Base-by-base conservation (phyloP, 768 basidiomycete genomes). In the Leccinellum albellum region DNA sequence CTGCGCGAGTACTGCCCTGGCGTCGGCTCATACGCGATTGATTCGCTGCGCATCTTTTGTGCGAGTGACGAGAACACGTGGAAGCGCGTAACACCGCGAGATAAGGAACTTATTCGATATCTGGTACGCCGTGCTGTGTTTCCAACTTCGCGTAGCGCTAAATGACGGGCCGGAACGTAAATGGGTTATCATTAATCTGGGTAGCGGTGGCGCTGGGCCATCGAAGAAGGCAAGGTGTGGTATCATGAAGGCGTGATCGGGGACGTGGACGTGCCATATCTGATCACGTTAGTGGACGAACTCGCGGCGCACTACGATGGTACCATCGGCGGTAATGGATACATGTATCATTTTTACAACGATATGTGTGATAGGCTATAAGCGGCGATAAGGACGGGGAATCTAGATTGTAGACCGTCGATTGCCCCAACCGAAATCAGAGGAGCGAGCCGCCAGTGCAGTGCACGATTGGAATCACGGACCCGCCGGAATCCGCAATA, bases 181-280 rank as follows among this genome's bases (percentile, higher is more conserved):
- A 37, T 9, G 37, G 37, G 17, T 37, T 37, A 37, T 37, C 37
- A 6, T 12, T 46, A n/a, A 57, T 28, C 28, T 20, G 21, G 32
- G 42, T 56, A 90, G 88, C 82, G 77, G 57, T 90, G 87, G 88
- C 83, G 82, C 67, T 89, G 88, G 88, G 87, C 87, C 1, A 74
- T 76, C 32, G 71, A 76, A 31, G 82, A 84, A 53, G 70, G 74
- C 6, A 77, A 75, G 56, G 64, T 78, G 55, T 87, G 85, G 85
- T 71, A 72, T 28, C 76, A 84, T 0, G 37, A 50, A 7, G 72
- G 64, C 9, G 51, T 75, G 5, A 61, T 77, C 4, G 70, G 76
- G 17, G 61, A 71, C 9, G 68, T 75, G 12, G 70, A 76, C 58
- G 51, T 73, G 8, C 59, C 70, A 3, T 80, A 78, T 61, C 59